Percentiles rank a stretch among this genome's conserved stretches.
Evolutionary conservation across 352 stramenopile genomes (phyloP).

Genomic region (Globisporangium nunn): DNA sequence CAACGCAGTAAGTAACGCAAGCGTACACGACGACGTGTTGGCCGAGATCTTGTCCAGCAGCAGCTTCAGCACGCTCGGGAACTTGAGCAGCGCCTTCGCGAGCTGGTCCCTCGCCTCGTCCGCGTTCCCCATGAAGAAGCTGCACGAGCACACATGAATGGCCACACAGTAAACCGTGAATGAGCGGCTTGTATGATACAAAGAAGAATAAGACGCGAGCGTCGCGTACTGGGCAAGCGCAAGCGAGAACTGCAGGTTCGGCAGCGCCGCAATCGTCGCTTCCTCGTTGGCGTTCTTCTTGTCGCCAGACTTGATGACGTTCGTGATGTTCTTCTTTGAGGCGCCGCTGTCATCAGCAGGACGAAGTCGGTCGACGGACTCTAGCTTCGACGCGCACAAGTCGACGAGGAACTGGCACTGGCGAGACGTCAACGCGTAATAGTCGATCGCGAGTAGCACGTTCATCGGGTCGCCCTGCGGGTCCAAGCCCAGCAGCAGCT

Average conservation of each 20-base stretch:
- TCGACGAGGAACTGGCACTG: slow-evolving; percentile 79
- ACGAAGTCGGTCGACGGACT: slow-evolving; percentile 47
- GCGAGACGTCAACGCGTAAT: slow-evolving; percentile 72
- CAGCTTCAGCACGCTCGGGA: slow-evolving; percentile 62
- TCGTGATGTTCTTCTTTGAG: slow-evolving; percentile 8
- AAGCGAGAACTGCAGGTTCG: slow-evolving; percentile 72
- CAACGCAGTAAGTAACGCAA: not conserved
- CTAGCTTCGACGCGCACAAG: slow-evolving; percentile 44
- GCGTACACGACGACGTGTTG: slow-evolving; percentile 56
- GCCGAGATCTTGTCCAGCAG: slow-evolving; percentile 70
- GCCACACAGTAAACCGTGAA: not conserved
- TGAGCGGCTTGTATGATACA: no score
- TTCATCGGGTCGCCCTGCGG: slow-evolving; percentile 76
- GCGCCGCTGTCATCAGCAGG: slow-evolving; percentile 2
- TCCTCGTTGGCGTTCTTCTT: slow-evolving; percentile 14
- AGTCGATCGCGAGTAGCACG: slow-evolving; percentile 74
- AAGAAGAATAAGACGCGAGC: not conserved
- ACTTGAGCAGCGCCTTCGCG: slow-evolving; percentile 50
- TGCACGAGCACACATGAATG: slow-evolving; percentile 9
- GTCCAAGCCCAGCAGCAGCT: slow-evolving; percentile 67
- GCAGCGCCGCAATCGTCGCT: slow-evolving; percentile 34
- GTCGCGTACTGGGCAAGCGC: slow-evolving; percentile 57
- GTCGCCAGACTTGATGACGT: slow-evolving; percentile 10
- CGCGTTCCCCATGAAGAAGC: slow-evolving; percentile 58
- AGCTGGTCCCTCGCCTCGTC: slow-evolving; percentile 53